Base-by-base conservation (phyloP, 192 early-diverging fungal genomes). In the Entomortierella chlamydospora region DNA sequence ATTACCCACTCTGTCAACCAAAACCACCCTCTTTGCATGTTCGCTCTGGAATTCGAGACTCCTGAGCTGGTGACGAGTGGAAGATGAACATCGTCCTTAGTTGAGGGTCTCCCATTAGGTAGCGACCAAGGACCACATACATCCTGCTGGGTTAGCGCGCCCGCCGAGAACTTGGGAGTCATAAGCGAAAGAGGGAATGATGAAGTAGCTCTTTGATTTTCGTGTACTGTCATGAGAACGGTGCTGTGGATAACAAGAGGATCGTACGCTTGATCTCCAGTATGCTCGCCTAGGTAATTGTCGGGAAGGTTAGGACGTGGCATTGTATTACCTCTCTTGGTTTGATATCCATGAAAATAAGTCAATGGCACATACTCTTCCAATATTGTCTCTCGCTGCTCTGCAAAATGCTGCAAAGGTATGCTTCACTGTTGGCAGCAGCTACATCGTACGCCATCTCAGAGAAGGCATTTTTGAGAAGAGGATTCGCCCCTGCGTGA, bases 1-100 rank as follows among this genome's bases (percentile, higher is more conserved):
- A 93, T 76, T n/a, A 83, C 67, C 94, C 94, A 95, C 55, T 95
- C 94, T 13, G 90, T 91, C 23, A 94, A 50, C 94, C 94, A 95
- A 60, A 89, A 95, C 93, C 93, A 95, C 15, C 84, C 72, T 29
- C 64, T 62, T 33, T 66, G 55, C 25, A 51, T 61, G 30, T 68
- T 79, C 18, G 66, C 20, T 39, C 64, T 73, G 3, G 80, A 25
- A 57, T 51, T 56, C 22, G 61, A 39, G 17, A 56, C 49, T 33
- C 62, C 66, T 50, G 68, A 53, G 0, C 69, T 49, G 26, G 64
- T 13, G 0, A 59, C 70, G 1, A 61, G 52, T 7, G 92, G 92
- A 20, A 92, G 53, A 22, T 72, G 57, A 25, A 93, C 87, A 37
- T 85, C 82, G 6, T 89, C 83, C 30, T 86, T 87, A 39, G 78